phyloP scores from a whole-genome alignment of 345 rosid genomes.

The Gossypium arboreum region DNA sequence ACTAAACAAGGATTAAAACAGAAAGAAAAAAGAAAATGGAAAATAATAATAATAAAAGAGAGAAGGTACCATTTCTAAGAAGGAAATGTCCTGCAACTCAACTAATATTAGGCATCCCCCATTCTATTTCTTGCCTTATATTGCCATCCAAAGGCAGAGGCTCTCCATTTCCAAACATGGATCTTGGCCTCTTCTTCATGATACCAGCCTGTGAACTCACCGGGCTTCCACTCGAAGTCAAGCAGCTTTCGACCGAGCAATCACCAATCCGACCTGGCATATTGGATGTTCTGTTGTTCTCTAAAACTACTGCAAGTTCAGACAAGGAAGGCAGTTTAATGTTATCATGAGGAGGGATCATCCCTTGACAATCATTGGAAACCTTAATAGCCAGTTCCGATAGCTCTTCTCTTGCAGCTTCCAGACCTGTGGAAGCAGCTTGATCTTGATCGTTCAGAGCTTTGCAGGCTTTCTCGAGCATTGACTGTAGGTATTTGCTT shows the following conservation, averaged over 20 bases:
- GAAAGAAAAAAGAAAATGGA: neutral
- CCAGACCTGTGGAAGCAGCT: conserved; percentile 62
- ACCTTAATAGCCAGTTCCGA: conserved; percentile 80
- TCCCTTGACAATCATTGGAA: conserved; percentile 51
- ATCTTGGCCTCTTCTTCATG: conserved; percentile 61
- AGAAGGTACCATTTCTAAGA: conserved; percentile 23
- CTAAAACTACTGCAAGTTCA: conserved; percentile 62
- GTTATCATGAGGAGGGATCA: conserved; percentile 45
- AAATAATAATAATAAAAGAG: conserved; percentile 12
- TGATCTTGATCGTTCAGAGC: conserved; percentile 76
- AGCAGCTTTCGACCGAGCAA: conserved; percentile 70
- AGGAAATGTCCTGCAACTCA: conserved; percentile 29
- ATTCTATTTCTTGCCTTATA: conserved; percentile 59
- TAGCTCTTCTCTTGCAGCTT: conserved; percentile 78
- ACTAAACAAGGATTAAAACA: conserved; percentile 9
- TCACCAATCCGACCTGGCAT: conserved; percentile 47
- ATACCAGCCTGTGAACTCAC: conserved; percentile 45
- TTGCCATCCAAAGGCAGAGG: conserved; percentile 40
- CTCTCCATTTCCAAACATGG: conserved; percentile 50
- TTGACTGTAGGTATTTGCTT: conserved; percentile 75
- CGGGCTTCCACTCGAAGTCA: conserved; percentile 62
- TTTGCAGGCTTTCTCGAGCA: conserved; percentile 90
- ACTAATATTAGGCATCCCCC: conserved; percentile 64
- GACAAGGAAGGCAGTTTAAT: conserved; percentile 46
- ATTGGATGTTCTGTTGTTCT: conserved; percentile 36